Conservation (phyloP, 257 asterid species). For the Solanum bulbocastanum region DNA sequence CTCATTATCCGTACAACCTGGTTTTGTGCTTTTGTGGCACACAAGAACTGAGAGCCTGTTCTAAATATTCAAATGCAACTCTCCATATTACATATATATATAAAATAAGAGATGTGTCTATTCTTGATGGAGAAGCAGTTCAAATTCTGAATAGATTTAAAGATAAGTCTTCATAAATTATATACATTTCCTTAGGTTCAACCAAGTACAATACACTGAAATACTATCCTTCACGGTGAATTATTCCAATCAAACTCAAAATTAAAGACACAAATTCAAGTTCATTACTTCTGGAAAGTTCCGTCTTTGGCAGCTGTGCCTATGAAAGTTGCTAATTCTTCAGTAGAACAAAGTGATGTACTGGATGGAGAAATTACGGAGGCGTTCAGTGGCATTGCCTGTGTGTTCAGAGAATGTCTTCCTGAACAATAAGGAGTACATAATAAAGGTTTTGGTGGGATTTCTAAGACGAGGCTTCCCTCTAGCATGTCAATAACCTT, state of each 20-base stretch:
- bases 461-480: slow-evolving; percentile 1
- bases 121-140: not conserved
- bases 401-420: not conserved
- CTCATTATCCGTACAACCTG: not conserved
- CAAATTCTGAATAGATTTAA: not conserved
- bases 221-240: not conserved
- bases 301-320: not conserved
- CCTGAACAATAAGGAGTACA: not conserved
- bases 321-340: not conserved
- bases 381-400: not conserved
- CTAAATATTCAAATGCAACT: not conserved
- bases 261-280: not conserved
- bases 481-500: slow-evolving; percentile 19
- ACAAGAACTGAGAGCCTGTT: not conserved
- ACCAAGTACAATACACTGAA: not conserved
- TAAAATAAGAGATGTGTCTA: not conserved
- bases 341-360: not conserved
- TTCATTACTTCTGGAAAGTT: not conserved
- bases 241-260: not conserved
- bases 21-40: not conserved
- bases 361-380: not conserved
- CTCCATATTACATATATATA: not conserved
- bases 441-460: slow-evolving; percentile 6
- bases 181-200: not conserved
- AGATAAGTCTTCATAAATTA: not conserved